Evolutionary conservation across 805 yeast genomes (phyloP).

Genomic region (Pichia nakasei): DNA sequence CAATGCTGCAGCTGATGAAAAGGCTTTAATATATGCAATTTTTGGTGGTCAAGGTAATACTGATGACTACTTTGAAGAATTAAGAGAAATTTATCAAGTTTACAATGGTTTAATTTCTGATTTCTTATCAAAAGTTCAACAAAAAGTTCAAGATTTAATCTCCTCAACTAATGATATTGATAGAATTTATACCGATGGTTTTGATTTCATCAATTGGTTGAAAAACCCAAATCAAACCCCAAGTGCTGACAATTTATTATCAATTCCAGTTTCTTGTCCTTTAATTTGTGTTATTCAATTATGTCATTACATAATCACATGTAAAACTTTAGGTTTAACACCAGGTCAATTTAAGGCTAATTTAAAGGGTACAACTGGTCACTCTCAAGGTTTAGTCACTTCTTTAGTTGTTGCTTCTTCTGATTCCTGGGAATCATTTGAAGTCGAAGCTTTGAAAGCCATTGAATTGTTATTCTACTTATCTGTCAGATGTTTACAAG

Average conservation of each 20-base stretch:
- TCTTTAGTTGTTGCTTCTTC: constrained; percentile 84
- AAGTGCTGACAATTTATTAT: constrained; percentile 74
- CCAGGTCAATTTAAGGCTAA: constrained; percentile 79
- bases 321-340: constrained; percentile 71
- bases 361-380: constrained; percentile 76
- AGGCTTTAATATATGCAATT: constrained; percentile 66
- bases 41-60: constrained; percentile 99
- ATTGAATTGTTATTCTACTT: constrained; percentile 82
- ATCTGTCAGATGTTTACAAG: constrained; percentile 84
- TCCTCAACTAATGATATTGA: constrained; percentile 67
- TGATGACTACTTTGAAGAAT: constrained; percentile 95
- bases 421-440: constrained; percentile 79
- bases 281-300: constrained; percentile 92
- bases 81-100: constrained; percentile 71
- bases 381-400: constrained; percentile 85
- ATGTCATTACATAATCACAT: constrained; percentile 84
- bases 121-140: constrained; percentile 61
- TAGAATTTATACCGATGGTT: constrained; percentile 88
- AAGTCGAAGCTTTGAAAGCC: constrained; percentile 63
- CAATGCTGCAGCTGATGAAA: constrained; percentile 50
- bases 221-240: constrained; percentile 81
- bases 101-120: constrained; percentile 71
- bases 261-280: constrained; percentile 96
- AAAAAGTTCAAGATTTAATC: constrained; percentile 57
- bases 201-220: constrained; percentile 84